Base-by-base conservation (phyloP, 352 stramenopile genomes). In the Phytophthora chlamydospora region DNA sequence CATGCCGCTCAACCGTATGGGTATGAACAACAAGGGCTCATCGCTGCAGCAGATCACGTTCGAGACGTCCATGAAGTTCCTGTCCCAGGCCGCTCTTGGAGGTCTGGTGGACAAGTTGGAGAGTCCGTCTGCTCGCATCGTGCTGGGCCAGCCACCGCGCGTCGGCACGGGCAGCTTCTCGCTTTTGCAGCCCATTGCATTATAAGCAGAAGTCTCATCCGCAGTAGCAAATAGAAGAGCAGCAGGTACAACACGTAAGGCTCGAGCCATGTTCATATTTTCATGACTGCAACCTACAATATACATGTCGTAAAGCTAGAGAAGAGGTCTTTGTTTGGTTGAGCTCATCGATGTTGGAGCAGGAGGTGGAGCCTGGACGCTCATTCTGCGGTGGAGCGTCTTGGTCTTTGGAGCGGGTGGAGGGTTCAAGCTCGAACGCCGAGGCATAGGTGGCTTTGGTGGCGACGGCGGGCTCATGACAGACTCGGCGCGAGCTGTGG, bases 21-120 rank as follows among this genome's bases (percentile, higher is more conserved):
- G 97, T 54, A 99, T 99, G 95, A 85, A 88, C 50, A 87, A 98
- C 65, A 96, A 97, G 67, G 93, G 91, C 50, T 99, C 95, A 32
- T 88, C 97, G 19, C 98, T 99, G 68, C 87, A 99, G 68, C 97
- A 99, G 79, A 99, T 99, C 90, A 99, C 96, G 76, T 99, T 99
- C 77, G 98, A 99, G 82, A 99, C 97, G 35, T 99, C 97, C 24
- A 98, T 98, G 62, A 96, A 98, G 35, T 99, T 99, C 75, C 80
- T 99, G 56, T 98, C 95, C 9, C 81, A 98, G 55, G 97, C 98
- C 19, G 97, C 98, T 40, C 64, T 99, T 12, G 86, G 91, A 45
- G 85, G 88, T 21, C 68, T 95, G 12, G 83, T 79, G 53, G 97
- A 99, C 68, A 71, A 84, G 40, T 81, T 99, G 42, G 88, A 96